Percentiles rank a stretch among this genome's conserved stretches.
These are phyloP conservation scores for Agaricus blazei DNA, from an alignment of 768 basidiomycete species.

Conservation along the genomic window DNA sequence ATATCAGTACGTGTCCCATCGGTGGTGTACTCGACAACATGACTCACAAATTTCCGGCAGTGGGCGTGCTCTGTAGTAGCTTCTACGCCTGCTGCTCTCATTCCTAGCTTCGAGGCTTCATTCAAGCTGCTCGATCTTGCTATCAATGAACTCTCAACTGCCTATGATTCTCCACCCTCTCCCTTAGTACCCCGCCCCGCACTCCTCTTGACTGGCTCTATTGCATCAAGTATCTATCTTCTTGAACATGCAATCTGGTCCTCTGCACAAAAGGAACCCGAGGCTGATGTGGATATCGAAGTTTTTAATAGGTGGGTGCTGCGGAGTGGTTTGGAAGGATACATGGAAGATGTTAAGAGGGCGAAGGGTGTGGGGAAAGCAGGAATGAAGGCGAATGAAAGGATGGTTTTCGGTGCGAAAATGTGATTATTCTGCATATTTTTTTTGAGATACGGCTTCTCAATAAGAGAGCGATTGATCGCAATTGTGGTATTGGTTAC, in stretches of 20 bases:
- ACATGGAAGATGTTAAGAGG: conserved; percentile 29
- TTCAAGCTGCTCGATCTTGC: conserved; percentile 32
- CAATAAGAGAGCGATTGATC: too few relatives aligned
- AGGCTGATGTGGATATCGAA: conserved; percentile 40
- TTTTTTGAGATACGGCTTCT: background rate
- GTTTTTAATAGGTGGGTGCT: conserved; percentile 46
- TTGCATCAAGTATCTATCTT: conserved; percentile 50
- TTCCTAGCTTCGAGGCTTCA: conserved; percentile 19
- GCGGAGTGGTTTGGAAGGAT: conserved; percentile 39
- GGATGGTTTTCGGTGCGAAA: conserved; percentile 29
- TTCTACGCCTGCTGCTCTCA: conserved; percentile 34
- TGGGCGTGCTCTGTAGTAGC: conserved; percentile 46
- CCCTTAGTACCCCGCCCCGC: conserved; percentile 52
- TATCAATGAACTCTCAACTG: conserved; percentile 31
- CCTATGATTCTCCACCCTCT: conserved; percentile 36
- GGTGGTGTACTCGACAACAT: background rate
- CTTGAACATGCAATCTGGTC: conserved; percentile 72
- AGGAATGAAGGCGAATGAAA: conserved; percentile 20
- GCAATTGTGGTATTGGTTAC: too few relatives aligned
- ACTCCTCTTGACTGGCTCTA: conserved; percentile 51
- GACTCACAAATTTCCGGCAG: conserved; percentile 24
- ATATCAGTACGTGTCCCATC: conserved; percentile 34
- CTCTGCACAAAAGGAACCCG: conserved; percentile 19
- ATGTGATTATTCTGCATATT: background rate
- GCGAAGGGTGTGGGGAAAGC: conserved; percentile 15